phyloP scores from a whole-genome alignment of 2,329 filamentous ascomycete genomes.

The Rhytidhysteron rufulum region DNA sequence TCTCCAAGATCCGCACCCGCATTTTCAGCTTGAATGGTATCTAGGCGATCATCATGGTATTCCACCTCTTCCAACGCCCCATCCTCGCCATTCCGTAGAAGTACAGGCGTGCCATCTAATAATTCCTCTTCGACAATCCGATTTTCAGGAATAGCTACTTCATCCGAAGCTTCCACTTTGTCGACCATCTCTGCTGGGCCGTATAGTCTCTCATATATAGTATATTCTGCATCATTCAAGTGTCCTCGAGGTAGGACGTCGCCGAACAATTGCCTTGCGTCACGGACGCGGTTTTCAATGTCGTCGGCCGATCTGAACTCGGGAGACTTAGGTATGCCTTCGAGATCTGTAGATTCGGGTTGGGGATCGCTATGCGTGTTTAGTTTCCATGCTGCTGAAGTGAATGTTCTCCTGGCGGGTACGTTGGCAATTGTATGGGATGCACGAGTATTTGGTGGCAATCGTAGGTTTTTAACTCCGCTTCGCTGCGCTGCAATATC shows the following conservation, averaged over 20 bases:
- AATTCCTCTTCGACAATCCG: conserved; percentile 44
- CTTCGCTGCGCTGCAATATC: not conserved
- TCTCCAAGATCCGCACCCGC: conserved; percentile 27
- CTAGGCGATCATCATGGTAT: conserved; percentile 38
- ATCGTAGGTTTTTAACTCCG: not conserved
- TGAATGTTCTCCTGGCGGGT: not conserved
- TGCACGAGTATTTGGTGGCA: not conserved
- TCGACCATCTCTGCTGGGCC: conserved; percentile 66
- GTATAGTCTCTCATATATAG: conserved; percentile 75
- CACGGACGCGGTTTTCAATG: conserved; percentile 63
- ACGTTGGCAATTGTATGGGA: not conserved
- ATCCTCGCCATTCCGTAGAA: conserved; percentile 54
- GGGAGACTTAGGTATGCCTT: not conserved
- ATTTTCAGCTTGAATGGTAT: conserved; percentile 19
- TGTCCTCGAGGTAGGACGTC: conserved; percentile 71
- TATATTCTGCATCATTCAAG: conserved; percentile 66
- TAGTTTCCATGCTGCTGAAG: not conserved
- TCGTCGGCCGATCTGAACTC: conserved; percentile 22
- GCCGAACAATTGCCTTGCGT: conserved; percentile 71
- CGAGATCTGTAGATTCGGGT: not conserved
- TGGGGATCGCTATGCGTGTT: no score
- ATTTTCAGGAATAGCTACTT: conserved; percentile 23
- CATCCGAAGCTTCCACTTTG: conserved; percentile 46
- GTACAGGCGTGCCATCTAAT: conserved; percentile 36
- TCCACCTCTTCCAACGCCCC: conserved; percentile 62